These are phyloP conservation scores for Myrica gale DNA, from an alignment of 306 rosid genomes.

Conservation along the genomic window DNA sequence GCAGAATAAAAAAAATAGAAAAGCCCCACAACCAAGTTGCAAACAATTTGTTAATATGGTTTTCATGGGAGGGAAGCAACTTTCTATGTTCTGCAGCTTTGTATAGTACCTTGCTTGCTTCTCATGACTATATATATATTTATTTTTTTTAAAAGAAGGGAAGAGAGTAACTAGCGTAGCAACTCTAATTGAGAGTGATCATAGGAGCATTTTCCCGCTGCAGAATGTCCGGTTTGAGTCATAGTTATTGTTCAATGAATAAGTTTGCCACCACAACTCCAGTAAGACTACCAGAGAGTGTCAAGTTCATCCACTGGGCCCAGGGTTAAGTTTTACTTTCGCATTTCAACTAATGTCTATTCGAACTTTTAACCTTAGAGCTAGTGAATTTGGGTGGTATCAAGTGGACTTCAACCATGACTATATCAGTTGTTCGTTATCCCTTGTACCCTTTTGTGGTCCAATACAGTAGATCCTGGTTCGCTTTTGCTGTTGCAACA, in stretches of 20 bases:
- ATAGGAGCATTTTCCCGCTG: fast-evolving
- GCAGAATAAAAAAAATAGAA: background rate
- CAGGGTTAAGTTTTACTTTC: too few species aligned
- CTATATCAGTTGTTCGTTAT: too few species aligned
- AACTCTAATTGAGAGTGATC: too few species aligned
- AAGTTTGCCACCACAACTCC: too few species aligned
- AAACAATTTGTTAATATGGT: constrained; percentile 9
- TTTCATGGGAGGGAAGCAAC: constrained; percentile 8
- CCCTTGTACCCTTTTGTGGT: constrained; percentile 29
- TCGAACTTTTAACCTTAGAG: too few species aligned
- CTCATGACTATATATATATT: background rate
- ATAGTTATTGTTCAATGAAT: too few species aligned
- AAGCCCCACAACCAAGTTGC: background rate
- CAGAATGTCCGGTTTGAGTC: too few species aligned
- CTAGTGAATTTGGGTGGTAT: too few species aligned
- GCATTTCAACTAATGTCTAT: too few species aligned
- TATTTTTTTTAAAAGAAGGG: too few species aligned
- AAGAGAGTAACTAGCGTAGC: too few species aligned
- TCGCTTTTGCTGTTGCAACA: constrained; percentile 15
- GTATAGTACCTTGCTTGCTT: constrained; percentile 19
- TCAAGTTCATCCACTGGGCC: background rate
- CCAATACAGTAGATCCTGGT: constrained; percentile 19
- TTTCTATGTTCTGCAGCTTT: background rate
- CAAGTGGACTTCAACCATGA: background rate
- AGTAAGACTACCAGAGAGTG: too few species aligned